Conservation (phyloP, 2,329 filamentous ascomycete species). For the Ustulina deusta region DNA sequence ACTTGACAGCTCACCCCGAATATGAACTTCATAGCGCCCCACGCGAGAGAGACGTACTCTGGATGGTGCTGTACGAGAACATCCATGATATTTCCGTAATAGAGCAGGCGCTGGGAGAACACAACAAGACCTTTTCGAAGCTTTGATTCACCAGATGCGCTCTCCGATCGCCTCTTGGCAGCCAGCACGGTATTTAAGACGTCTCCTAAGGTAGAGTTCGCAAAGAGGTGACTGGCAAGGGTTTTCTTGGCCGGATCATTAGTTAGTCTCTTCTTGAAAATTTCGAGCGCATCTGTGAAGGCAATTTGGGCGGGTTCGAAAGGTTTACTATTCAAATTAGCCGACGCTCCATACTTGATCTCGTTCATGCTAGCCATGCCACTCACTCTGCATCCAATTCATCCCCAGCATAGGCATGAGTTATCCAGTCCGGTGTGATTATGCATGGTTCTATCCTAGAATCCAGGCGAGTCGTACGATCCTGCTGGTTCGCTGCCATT, state of each 20-base stretch:
- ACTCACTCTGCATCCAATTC: constrained; percentile 14
- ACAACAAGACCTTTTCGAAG: background rate
- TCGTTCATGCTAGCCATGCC: background rate
- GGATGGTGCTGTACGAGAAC: constrained; percentile 29
- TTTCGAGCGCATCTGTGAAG: constrained; percentile 10
- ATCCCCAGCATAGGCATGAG: constrained; percentile 15
- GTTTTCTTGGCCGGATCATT: constrained; percentile 16
- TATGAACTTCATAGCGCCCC: constrained; percentile 29
- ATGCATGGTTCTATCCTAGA: background rate
- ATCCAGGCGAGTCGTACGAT: background rate
- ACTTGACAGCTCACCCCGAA: constrained; percentile 6
- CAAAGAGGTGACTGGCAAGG: background rate
- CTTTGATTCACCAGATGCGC: background rate
- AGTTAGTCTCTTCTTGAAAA: constrained; percentile 17
- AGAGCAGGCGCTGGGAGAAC: constrained; percentile 13
- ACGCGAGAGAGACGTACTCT: constrained; percentile 24
- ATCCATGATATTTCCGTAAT: constrained; percentile 26
- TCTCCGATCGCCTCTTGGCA: constrained; percentile 16
- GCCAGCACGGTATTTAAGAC: constrained; percentile 14
- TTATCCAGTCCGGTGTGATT: constrained; percentile 8
- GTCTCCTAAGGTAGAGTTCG: too few relatives aligned
- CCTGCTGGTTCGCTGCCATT: constrained; percentile 9
- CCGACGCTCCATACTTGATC: background rate
- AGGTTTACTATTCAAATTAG: constrained; percentile 7
- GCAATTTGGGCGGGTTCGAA: constrained; percentile 23